Percentiles rank a stretch among this genome's conserved stretches.
phyloP scores from a whole-genome alignment of 768 basidiomycete species.

The Leccinellum albellum region DNA sequence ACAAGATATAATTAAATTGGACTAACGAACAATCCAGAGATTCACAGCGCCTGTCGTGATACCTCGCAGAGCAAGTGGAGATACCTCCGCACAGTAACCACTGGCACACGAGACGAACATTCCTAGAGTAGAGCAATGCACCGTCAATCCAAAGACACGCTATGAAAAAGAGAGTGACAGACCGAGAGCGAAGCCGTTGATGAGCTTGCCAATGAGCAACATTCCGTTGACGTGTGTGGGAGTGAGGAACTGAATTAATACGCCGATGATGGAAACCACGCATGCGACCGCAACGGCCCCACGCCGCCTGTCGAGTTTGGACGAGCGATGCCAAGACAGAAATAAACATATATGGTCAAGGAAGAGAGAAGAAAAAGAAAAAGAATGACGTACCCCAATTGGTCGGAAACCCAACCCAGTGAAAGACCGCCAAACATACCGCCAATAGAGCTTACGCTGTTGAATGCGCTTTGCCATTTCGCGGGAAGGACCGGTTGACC shows the following conservation, averaged over 20 bases:
- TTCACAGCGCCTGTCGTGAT: slow-evolving; percentile 25
- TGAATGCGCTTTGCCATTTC: slow-evolving; percentile 29
- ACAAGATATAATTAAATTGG: not conserved
- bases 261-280: slow-evolving; percentile 18
- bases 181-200: slow-evolving; percentile 28
- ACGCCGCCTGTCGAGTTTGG: slow-evolving; percentile 14
- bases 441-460: slow-evolving; percentile 21
- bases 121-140: slow-evolving; percentile 2
- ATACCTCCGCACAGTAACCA: slow-evolving; percentile 27
- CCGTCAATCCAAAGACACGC: not conserved
- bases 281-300: slow-evolving; percentile 22
- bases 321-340: not conserved
- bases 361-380: not conserved
- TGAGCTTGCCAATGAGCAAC: slow-evolving; percentile 24
- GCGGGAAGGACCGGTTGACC: slow-evolving; percentile 16
- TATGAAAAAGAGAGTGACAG: not conserved
- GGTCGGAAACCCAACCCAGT: slow-evolving; percentile 22
- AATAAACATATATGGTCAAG: not conserved
- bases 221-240: slow-evolving; percentile 22
- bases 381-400: slow-evolving; percentile 11
- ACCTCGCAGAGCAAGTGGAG: slow-evolving; percentile 25
- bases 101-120: slow-evolving; percentile 25
- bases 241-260: slow-evolving; percentile 24
- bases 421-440: slow-evolving; percentile 27
- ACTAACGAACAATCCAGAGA: slow-evolving; percentile 25